Base-by-base conservation (phyloP, 306 rosid species). In the Vachellia collinsii region DNA sequence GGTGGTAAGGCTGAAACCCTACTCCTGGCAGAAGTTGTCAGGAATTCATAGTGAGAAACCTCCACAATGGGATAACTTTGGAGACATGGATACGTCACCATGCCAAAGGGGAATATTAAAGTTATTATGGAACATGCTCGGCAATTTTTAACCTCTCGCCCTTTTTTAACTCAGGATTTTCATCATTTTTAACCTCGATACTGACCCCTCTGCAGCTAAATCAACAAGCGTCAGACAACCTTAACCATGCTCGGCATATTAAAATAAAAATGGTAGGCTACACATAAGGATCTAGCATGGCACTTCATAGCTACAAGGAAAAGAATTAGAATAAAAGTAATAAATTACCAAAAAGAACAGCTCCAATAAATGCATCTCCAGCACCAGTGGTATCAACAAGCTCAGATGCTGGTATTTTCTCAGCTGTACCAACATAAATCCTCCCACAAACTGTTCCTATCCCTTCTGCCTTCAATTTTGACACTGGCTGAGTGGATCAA, bases 341-440 rank as follows among this genome's bases (percentile, higher is more conserved):
- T 70, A 78, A 79, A 62, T 83, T 84, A 95, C 99, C 96, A 80
- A 90, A 96, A 58, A 96, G 83, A 76, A 93, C 90, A 75, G 98
- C 98, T 83, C 99, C 99, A 79, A 96, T 90, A 80, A 96, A 96
- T 84, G 97, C 92, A 91, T 96, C 99, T 59, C 99, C 99, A 61
- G 98, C 98, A 72, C 98, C 99, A 42, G 99, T 93, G 19, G 99
- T 92, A 81, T 96, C 98, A 44, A 88, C n/a, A 19, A 96, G 92
- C 81, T 96, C 97, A 38, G 92, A 79, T 2, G 85, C 89, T 0
- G 97, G 97, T 69, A 96, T 85, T 83, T 90, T 90, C 88, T 92
- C 99, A 12, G 99, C 91, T 19, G 98, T 90, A 88, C 99, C 99
- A 51, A 90, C 20, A 38, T 92, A 82, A 61, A 92, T 44, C 87